Evolutionary conservation across 2,329 filamentous ascomycete genomes (phyloP), one percentile per base, ranked within the genome.

Genomic region (Blastomyces silverae): DNA sequence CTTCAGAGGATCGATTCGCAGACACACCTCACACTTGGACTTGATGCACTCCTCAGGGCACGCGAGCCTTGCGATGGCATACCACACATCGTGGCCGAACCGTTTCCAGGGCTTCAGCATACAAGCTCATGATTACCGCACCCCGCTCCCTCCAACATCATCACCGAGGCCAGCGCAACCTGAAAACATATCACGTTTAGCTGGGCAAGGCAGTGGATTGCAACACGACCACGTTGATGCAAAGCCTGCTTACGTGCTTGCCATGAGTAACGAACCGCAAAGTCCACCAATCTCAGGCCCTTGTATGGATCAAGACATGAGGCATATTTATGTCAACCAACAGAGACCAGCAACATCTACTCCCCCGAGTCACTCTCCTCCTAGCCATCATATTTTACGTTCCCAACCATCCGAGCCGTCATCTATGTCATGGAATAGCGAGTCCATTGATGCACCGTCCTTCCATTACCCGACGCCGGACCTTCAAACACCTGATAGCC

Each of bases 31-130:
- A 65, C 80, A 77, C 31, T 77, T 81, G 55, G 84, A 81, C 70
- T 82, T 85, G 79, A 84, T 84, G 79, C 82, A 79, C 69, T 79
- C 83, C 52, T 80, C 81, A 28, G 79, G 81, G 64, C 66, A 80
- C 77, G 74, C 79, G 74, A 73, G 80, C 66, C 71, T 69, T 66
- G 78, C 71, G 68, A 78, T 76, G 75, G 73, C 73, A 58, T 77
- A 76, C 77, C 70, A 78, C 72, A 73, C 79, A 61, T 70, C 75
- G 58, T 86, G 84, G 84, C 77, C 79, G 50, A 79, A 83, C 68
- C 81, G 82, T 65, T 77, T 85, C 56, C 80, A 84, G 65, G 81
- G 81, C 66, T 84, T 84, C 70, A 78, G 78, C 66, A 73, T 84
- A 55, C 79, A 81, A 59, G 73, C 78, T 67, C 75, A 80, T 20